Evolutionary conservation across 768 basidiomycete genomes (phyloP).

Genomic region (Lenzites betulinus): DNA sequence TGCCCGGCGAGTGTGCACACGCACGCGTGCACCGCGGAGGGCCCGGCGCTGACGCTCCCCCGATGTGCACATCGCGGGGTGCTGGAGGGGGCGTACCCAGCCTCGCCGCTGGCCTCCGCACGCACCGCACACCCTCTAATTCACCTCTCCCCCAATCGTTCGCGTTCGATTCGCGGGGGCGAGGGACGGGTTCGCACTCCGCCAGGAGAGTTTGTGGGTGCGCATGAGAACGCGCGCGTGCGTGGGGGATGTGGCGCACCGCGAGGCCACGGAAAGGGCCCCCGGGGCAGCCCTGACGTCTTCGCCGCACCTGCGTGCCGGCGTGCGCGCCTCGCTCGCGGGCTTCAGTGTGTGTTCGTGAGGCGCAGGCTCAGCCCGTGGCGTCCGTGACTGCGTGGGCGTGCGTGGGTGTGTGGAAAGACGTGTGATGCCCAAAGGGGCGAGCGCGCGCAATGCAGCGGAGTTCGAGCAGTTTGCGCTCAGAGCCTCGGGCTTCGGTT

Average conservation of each 20-base stretch:
- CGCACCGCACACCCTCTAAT: no score
- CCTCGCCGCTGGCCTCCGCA: constrained; percentile 5
- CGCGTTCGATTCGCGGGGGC: no score
- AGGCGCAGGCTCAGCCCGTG: constrained; percentile 8
- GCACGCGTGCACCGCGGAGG: background rate
- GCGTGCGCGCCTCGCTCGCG: background rate
- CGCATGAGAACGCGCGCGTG: background rate
- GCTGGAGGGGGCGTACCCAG: background rate
- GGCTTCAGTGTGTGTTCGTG: background rate
- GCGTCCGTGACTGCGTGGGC: background rate
- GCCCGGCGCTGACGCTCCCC: background rate
- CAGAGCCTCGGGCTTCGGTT: no score
- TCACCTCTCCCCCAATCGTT: no score
- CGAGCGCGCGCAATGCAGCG: background rate
- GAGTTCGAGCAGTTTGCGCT: constrained; percentile 1
- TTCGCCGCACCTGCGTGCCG: background rate
- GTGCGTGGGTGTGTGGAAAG: constrained; percentile 4
- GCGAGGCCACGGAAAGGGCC: background rate
- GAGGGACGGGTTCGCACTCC: background rate
- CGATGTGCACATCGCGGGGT: background rate
- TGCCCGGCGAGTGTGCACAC: background rate
- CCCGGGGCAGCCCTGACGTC: background rate
- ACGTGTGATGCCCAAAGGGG: constrained; percentile 1
- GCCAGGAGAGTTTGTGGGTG: background rate
- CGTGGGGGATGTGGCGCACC: background rate